Evolutionary conservation across 371 early-diverging fungal species (phyloP).

Genomic region (Haplosporangium sp.): DNA sequence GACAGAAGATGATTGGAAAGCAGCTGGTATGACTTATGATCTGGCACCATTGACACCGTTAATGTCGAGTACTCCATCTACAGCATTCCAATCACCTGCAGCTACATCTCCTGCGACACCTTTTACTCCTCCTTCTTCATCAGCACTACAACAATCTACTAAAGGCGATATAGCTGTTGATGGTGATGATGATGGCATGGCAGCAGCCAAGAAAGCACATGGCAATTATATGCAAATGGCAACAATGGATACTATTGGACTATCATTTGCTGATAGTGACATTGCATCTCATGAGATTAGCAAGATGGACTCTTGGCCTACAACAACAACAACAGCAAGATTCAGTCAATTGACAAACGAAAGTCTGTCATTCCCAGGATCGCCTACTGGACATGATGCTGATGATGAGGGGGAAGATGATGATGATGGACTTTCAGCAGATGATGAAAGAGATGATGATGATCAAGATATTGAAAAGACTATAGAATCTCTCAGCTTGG

Average conservation of each 20-base stretch:
- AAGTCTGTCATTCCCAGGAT: conserved; percentile 10
- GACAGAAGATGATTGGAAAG: conserved; percentile 51
- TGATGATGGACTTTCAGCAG: conserved; percentile 30
- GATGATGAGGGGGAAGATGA: conserved; percentile 33
- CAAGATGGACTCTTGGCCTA: too few species aligned
- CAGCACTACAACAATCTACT: too few species aligned
- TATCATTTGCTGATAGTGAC: conserved; percentile 1
- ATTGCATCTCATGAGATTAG: too few species aligned
- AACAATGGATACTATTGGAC: conserved; percentile 18
- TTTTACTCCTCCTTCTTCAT: not conserved
- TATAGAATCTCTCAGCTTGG: conserved; percentile 1
- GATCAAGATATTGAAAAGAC: conserved; percentile 10
- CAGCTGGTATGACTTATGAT: conserved; percentile 34
- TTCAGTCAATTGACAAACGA: conserved; percentile 2
- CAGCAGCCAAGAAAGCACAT: not conserved
- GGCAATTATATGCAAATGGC: conserved; percentile 5
- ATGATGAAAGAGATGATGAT: conserved; percentile 33
- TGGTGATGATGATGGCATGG: not conserved
- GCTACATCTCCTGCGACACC: not conserved
- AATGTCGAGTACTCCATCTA: not conserved
- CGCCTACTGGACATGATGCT: conserved; percentile 36
- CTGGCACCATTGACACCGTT: not conserved
- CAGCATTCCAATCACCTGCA: not conserved
- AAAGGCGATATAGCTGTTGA: too few species aligned
- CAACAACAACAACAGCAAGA: not conserved